Evolutionary conservation across 345 rosid species (phyloP), one percentile per base, ranked within the genome.

Genomic region (Mangifera indica): DNA sequence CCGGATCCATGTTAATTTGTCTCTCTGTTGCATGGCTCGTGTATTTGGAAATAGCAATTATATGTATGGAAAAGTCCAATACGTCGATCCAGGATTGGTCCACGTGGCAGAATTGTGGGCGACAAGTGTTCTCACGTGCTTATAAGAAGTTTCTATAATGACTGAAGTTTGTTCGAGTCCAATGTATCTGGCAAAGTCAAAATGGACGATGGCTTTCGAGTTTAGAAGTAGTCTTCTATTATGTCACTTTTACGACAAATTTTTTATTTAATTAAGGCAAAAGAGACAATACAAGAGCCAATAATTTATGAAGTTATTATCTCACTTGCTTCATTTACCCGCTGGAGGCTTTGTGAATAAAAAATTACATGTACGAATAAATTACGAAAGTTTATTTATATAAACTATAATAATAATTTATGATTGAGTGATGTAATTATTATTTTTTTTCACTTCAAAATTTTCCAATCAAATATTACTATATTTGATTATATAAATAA

Each of bases 161-260:
- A 57, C 69, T n/a, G 1, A 44, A 14, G 9, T 66, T 10, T 12
- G 5, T n/a, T 54, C 14, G 37, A 3, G 71, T 84, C 79, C 88
- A 84, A 15, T 83, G 91, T 21, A 87, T 60, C 85, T 73, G 66
- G 81, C 51, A 74, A 55, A 74, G 91, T n/a, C n/a, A n/a, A n/a
- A n/a, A 67, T 69, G n/a, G 18, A 49, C 15, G 91, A 65, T 84
- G 88, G 87, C 88, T 87, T 55, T 65, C 18, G 26, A 22, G 69
- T 15, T 71, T 22, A 21, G 2, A 4, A 62, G 55, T 67, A 61
- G 26, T 2, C 49, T 42, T 61, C n/a, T 15, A 13, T 24, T 60
- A 54, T 74, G 55, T 76, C 61, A 48, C 57, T 60, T 65, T 20
- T 42, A 11, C 60, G 63, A 24, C 63, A 3, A 34, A 34, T 34